Conservation (phyloP, 208 protist genomes). For the Crithidia acanthocephali region DNA sequence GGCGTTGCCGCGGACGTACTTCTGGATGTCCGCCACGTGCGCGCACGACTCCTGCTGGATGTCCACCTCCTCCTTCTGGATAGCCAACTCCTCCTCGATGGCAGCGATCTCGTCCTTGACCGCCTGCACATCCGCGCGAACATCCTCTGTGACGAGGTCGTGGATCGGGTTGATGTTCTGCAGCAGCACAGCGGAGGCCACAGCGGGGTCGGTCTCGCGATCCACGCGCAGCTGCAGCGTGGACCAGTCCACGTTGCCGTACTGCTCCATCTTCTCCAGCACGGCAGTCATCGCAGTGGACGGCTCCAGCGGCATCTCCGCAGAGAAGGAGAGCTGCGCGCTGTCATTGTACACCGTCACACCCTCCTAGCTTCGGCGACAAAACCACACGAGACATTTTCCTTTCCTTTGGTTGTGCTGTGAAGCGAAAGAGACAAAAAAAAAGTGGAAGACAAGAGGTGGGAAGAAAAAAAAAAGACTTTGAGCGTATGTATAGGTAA, state of each 20-base stretch:
- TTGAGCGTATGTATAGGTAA: too few relatives aligned
- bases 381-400: conserved; percentile 29
- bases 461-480: conserved; percentile 8
- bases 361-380: conserved; percentile 28
- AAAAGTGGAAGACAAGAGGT: not conserved
- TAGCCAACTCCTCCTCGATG: conserved; percentile 20
- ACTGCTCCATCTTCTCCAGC: conserved; percentile 35
- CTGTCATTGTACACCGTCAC: conserved; percentile 38
- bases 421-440: not conserved
- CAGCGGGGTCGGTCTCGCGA: conserved; percentile 16
- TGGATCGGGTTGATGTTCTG: conserved; percentile 35
- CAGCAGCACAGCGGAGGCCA: conserved; percentile 27
- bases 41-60: conserved; percentile 17
- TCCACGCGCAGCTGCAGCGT: conserved; percentile 47
- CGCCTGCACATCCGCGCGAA: conserved; percentile 31
- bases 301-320: conserved; percentile 20
- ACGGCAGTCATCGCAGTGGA: conserved; percentile 11
- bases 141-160: conserved; percentile 29
- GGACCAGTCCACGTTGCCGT: conserved; percentile 30
- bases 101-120: conserved; percentile 25
- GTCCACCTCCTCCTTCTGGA: conserved; percentile 19
- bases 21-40: conserved; percentile 21
- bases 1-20: conserved; percentile 12
- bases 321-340: conserved; percentile 36
- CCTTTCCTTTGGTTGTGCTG: not conserved